Base-by-base conservation (phyloP, 106 monocot genomes). In the Dioscorea alata region DNA sequence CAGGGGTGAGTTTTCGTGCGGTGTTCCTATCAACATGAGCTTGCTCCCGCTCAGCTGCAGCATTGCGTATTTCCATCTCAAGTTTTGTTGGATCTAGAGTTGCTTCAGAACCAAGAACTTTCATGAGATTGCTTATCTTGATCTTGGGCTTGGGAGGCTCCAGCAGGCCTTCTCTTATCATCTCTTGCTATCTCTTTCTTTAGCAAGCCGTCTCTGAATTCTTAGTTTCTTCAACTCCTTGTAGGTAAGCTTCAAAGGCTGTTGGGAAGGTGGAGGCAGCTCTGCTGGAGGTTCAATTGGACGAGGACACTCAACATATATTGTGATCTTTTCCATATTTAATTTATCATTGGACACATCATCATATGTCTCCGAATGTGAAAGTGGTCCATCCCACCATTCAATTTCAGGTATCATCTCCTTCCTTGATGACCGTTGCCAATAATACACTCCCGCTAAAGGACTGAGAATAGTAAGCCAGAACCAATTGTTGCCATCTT, bases 91-190 rank as follows among this genome's bases (percentile, higher is more conserved):
- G 92, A 65, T 97, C 97, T 61, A 92, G 97, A 15, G 92, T 92
- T 48, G 97, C 97, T 74, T 97, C 97, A 23, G 92, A 71, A 23
- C 83, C 84, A 15, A 97, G 79, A 9, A 97, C 97, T 73, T 79
- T 92, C 97, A 97, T 97, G 50, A 97, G 82, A 64, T 97, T 97
- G 77, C 89, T 92, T 92, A 97, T 92, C 70, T 97, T 97, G 57
- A 97, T 78, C 76, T 97, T 97, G 4, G 97, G 75, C 77, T 97
- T 97, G 0, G 97, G 97, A 50, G 92, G 97, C 63, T 97, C 97
- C 28, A 92, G 63, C 51, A 97, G 69, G n/a, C 97, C 97, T 63
- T 97, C 92, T 59, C 92, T 78, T 50, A 97, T 92, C 97, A 97
- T 97, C 58, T 92, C 97, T 75, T 97, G 97, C 77, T 84, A 69